Evolutionary conservation across 306 rosid genomes (phyloP), one percentile per base, ranked within the genome.

Genomic region (Vicia villosa): DNA sequence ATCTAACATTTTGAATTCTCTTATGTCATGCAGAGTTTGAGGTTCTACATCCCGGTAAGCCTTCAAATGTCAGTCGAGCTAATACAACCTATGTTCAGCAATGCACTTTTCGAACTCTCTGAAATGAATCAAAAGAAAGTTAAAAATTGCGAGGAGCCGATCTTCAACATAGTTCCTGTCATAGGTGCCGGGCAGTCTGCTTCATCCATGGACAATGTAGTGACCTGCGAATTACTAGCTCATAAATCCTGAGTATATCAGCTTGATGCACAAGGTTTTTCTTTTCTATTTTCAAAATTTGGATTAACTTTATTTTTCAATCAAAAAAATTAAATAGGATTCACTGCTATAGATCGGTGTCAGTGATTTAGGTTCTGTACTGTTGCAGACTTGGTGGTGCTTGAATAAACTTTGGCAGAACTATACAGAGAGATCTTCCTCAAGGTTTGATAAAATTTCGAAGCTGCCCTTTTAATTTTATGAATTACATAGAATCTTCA

Each of bases 161-260:
- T 84, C 85, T 87, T 94, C 85, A 94, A 87, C 90, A 82, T 90
- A 70, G 85, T 90, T 82, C 97, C 97, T 26, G 97, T 94, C 40
- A 16, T 88, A 14, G 88, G 97, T 64, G 84, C 85, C 42, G 97
- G 98, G 66, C 68, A 74, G 40, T 77, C 82, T 78, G 84, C 93
- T 40, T 76, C 87, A 63, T 81, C 86, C 67, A 77, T 90, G 86
- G 81, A 85, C 49, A 81, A 90, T 78, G 43, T 86, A 16, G 64
- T 88, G 70, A 86, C 98, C 17, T 90, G 97, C 20, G 98, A 94
- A 77, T 76, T 94, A 43, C 76, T 94, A 74, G 92, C 95, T 54
- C 81, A 40, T 49, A 90, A 84, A 81, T 77, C 69, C 63, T 84
- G 82, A 89, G 43, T 36, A 46, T 59, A 37, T 56, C 37, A 20